These are phyloP conservation scores for Lasiodiplodia hormozganensis DNA, from an alignment of 2,329 filamentous ascomycete genomes.

Conservation along the genomic window DNA sequence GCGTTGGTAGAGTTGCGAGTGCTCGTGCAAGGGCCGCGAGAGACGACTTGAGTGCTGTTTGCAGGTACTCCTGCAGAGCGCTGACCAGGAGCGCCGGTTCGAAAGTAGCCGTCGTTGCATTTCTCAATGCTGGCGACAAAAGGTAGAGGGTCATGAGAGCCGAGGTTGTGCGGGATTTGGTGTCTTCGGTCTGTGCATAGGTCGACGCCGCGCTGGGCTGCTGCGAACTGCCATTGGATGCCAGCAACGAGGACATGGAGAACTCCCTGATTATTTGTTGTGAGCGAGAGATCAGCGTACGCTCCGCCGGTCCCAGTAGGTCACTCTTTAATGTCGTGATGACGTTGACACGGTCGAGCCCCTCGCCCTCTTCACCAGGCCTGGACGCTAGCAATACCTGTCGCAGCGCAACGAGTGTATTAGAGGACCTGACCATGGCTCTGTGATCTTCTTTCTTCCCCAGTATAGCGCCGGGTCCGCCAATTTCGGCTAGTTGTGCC, in stretches of 20 bases:
- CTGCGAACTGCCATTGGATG: constrained; percentile 37
- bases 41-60: constrained; percentile 79
- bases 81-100: constrained; percentile 75
- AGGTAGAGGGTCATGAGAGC: constrained; percentile 81
- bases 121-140: constrained; percentile 62
- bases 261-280: constrained; percentile 87
- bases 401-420: constrained; percentile 77
- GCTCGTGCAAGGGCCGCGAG: constrained; percentile 76
- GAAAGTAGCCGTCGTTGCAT: constrained; percentile 54
- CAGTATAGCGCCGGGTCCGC: constrained; percentile 50
- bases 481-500: constrained; percentile 78
- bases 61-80: constrained; percentile 81
- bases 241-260: constrained; percentile 67
- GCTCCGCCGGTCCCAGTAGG: constrained; percentile 75
- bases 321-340: constrained; percentile 74
- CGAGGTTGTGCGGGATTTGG: constrained; percentile 73
- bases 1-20: constrained; percentile 77
- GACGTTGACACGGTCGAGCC: constrained; percentile 75
- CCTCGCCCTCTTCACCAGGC: constrained; percentile 76
- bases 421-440: constrained; percentile 80
- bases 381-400: constrained; percentile 73
- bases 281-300: constrained; percentile 72
- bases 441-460: constrained; percentile 73
- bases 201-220: constrained; percentile 49
- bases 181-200: constrained; percentile 73